Base-by-base conservation (phyloP, 2,329 filamentous ascomycete species). In the Phyllosticta capitalensis region DNA sequence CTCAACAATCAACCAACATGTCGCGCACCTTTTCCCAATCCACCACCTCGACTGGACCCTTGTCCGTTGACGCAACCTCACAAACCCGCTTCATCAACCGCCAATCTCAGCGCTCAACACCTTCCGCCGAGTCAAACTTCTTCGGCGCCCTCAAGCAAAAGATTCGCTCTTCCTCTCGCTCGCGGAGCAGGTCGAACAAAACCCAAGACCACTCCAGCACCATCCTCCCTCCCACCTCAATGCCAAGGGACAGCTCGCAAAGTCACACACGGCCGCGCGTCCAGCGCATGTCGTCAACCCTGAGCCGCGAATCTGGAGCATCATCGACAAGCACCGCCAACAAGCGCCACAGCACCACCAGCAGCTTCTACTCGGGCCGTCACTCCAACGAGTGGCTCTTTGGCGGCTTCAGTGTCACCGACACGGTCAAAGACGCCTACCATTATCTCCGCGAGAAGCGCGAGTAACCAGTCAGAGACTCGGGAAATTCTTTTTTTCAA, bases 331-430 rank as follows among this genome's bases (percentile, higher is more conserved):
- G 69, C 10, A 65, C 68, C n/a, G 59, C 61, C 12, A 52, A 65
- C 4, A 61, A 64, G 12, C 63, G 71, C 54, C 62, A 66, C 26
- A 67, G 67, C 62, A 70, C 69, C 4, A 64, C 63, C 54, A 67
- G 66, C 53, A 72, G 70, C 61, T 55, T 45, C 54, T 61, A 58
- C 55, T 58, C 58, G 10, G 49, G 61, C 17, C 24, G 72, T 7
- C 72, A 74, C 61, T 71, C 71, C 22, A 74, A 74, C 58, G 68
- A 69, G 9, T 74, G 72, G 72, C 64, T 74, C 4, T 74, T 74
- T 59, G 68, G 68, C 50, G 70, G 68, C 49, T 72, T 70, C 61
- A 72, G 70, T 17, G 68, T 73, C 9, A 71, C 68, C n/a, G 71
- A 69, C 33, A 67, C 67, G 9, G 68, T 70, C 20, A 73, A 68